phyloP scores from a whole-genome alignment of 257 asterid genomes.

The Solanum chmielewskii region DNA sequence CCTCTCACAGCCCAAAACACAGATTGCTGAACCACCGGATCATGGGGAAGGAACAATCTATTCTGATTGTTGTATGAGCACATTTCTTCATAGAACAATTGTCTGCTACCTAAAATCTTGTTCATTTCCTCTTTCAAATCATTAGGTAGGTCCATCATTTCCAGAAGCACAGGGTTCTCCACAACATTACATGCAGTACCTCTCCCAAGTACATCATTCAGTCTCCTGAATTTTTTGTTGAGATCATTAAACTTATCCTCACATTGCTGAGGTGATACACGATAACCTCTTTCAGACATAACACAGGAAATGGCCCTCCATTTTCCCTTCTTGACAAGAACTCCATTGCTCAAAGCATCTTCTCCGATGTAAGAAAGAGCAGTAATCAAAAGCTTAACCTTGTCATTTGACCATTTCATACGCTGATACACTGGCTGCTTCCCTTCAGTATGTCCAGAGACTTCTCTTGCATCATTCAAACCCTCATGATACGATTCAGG shows the following conservation, averaged over 20 bases:
- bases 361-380: constrained; percentile 26
- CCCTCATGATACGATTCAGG: not conserved
- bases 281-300: constrained; percentile 33
- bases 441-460: not conserved
- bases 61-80: constrained; percentile 29
- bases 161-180: constrained; percentile 26
- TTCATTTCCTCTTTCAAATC: constrained; percentile 20
- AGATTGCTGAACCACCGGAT: constrained; percentile 11
- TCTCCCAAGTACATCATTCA: constrained; percentile 32
- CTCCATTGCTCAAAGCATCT: not conserved
- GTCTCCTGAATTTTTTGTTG: constrained; percentile 33
- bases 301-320: constrained; percentile 41
- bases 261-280: constrained; percentile 56
- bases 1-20: constrained; percentile 17
- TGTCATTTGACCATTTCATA: constrained; percentile 39
- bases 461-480: not conserved
- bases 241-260: constrained; percentile 53
- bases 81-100: constrained; percentile 37
- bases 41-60: constrained; percentile 20
- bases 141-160: constrained; percentile 11
- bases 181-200: constrained; percentile 14
- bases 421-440: constrained; percentile 18
- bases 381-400: constrained; percentile 43
- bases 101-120: constrained; percentile 32
- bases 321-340: constrained; percentile 22